These are phyloP conservation scores for Psilocybe mexicana DNA, from an alignment of 1,284 basidiomycete genomes.

Conservation along the genomic window DNA sequence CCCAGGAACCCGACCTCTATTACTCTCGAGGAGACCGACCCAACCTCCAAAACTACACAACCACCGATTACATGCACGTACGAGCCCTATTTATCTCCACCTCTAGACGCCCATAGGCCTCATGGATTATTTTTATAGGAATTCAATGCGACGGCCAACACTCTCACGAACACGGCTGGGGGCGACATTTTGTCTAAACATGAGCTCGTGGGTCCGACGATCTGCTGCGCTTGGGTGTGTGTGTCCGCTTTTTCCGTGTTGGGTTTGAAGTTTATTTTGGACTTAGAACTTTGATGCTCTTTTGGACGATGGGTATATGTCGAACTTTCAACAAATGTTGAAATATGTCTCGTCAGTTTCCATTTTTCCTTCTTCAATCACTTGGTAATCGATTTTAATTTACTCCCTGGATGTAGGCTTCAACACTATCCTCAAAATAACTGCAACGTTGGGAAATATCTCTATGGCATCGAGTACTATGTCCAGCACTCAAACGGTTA, in stretches of 20 bases:
- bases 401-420: slow-evolving; percentile 23
- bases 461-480: slow-evolving; percentile 36
- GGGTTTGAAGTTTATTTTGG: not conserved
- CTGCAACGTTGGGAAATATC: slow-evolving; percentile 30
- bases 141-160: slow-evolving; percentile 34
- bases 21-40: slow-evolving; percentile 40
- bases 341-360: slow-evolving; percentile 47
- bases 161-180: slow-evolving; percentile 37
- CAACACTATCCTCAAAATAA: slow-evolving; percentile 42
- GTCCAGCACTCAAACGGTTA: slow-evolving; percentile 40
- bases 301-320: slow-evolving; percentile 42
- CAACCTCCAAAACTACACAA: slow-evolving; percentile 42
- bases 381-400: not conserved
- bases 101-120: not conserved
- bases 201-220: slow-evolving; percentile 48
- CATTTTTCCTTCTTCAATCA: not conserved
- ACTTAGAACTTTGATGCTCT: slow-evolving; percentile 41
- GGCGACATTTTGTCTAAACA: slow-evolving; percentile 40
- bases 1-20: slow-evolving; percentile 63
- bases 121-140: slow-evolving; percentile 31
- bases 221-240: slow-evolving; percentile 50
- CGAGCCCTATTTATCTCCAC: slow-evolving; percentile 9
- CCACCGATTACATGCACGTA: slow-evolving; percentile 44
- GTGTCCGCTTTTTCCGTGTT: not conserved
- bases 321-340: slow-evolving; percentile 36